Base-by-base conservation (phyloP, 2,329 filamentous ascomycete species). In the Trichoderma endophyticum region DNA sequence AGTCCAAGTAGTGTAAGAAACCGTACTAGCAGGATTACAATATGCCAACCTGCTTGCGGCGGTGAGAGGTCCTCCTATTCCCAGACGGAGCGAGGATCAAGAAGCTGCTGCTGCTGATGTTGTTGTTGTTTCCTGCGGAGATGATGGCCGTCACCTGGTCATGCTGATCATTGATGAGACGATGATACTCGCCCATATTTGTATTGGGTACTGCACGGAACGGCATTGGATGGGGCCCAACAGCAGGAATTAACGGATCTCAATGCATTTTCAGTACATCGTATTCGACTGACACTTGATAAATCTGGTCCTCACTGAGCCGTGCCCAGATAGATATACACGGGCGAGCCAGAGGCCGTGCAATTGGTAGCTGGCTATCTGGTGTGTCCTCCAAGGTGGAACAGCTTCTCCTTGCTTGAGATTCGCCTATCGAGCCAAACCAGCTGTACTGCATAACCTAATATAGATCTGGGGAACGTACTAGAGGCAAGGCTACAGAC, bases 391-490 rank as follows among this genome's bases (percentile, higher is more conserved):
- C 43, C n/a, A 12, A 21, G 43, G 32, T 26, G 30, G 14, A 24
- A 43, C 57, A 24, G 57, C 56, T 51, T 61, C 56, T 51, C 28
- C 36, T 56, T 63, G 59, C 60, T 32, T 24, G 60, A 64, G 43
- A 24, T 70, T 70, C 68, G 68, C 68, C 68, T 64, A 70, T 64
- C 68, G 68, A 70, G 43, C 39, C 48, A 64, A 36, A 39, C 24
- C 28, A 15, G 15, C 21, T 3, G 32, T 59, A 11, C 28, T 69
- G 56, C 36, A 70, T 48, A 70, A 56, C 67, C 57, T 21, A 67
- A 43, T 36, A 59, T 67, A 69, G 66, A 69, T 69, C 66, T 62
- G 66, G 66, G 66, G 66, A 69, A 69, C 39, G 62, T 48, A 21
- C 21, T 21, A 21, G 21, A 26, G 34, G 34, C 66, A 61, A 69